Evolutionary conservation across 139 green algal species (phyloP).

Genomic region (Tetraselmis striata): DNA sequence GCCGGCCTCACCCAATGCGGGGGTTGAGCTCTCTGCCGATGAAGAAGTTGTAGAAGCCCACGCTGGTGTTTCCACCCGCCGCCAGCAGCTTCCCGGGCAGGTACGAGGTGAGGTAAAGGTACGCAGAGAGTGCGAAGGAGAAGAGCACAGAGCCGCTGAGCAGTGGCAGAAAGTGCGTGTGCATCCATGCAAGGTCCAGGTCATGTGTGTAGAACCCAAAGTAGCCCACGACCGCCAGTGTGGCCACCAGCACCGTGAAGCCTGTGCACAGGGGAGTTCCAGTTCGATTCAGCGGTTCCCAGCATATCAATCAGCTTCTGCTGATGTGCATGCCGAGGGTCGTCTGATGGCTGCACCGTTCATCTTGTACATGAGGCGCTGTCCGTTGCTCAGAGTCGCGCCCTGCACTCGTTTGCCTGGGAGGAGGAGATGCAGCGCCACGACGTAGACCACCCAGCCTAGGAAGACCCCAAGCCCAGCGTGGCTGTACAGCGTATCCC

Average conservation of each 20-base stretch:
- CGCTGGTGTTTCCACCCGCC: constrained; percentile 37
- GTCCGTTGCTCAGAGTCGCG: constrained; percentile 44
- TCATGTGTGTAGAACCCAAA: constrained; percentile 53
- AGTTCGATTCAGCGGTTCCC: no score
- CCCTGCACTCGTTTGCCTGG: constrained; percentile 60
- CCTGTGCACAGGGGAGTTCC: no score
- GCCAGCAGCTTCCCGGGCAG: constrained; percentile 31
- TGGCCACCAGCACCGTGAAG: constrained; percentile 48
- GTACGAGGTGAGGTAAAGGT: constrained; percentile 61
- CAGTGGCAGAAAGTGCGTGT: constrained; percentile 72
- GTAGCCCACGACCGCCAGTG: constrained; percentile 33
- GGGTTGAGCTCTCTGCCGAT: constrained; percentile 90
- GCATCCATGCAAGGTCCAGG: constrained; percentile 58
- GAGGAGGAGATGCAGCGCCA: constrained; percentile 72
- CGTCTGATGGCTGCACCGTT: constrained; percentile 74
- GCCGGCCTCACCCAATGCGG: constrained; percentile 20
- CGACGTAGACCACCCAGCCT: constrained; percentile 30
- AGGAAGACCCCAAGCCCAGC: neutral
- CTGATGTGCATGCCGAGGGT: no score
- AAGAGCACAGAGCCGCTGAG: constrained; percentile 61
- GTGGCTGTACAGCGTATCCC: neutral
- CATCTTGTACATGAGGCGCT: constrained; percentile 73
- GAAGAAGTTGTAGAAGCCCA: constrained; percentile 81
- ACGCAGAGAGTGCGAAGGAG: constrained; percentile 43
- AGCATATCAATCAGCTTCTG: no score